These are phyloP conservation scores for Trametes meyenii DNA, from an alignment of 768 basidiomycete species.

Conservation along the genomic window DNA sequence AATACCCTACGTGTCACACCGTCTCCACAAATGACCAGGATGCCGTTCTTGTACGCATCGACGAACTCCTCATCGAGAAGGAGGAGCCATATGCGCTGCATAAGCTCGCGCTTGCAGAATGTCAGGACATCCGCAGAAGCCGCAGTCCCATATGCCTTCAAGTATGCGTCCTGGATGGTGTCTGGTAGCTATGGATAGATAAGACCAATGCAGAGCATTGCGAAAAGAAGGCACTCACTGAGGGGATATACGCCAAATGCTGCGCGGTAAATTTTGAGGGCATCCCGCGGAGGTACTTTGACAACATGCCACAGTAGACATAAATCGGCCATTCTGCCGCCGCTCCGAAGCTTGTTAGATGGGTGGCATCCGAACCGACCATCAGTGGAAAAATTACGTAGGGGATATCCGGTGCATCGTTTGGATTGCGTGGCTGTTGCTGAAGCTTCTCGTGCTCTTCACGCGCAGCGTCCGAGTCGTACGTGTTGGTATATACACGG, in stretches of 20 bases:
- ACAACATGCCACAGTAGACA: conserved; percentile 41
- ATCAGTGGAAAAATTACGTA: conserved; percentile 19
- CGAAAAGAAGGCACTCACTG: conserved; percentile 28
- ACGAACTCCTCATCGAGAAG: conserved; percentile 32
- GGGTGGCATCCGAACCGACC: conserved; percentile 34
- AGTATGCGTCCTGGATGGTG: conserved; percentile 35
- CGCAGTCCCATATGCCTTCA: conserved; percentile 9
- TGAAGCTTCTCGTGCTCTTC: conserved; percentile 17
- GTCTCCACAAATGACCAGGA: conserved; percentile 33
- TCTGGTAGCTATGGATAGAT: conserved; percentile 36
- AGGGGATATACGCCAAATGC: conserved; percentile 49
- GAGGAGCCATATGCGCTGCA: conserved; percentile 35
- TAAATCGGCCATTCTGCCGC: conserved; percentile 45
- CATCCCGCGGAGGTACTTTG: conserved; percentile 41
- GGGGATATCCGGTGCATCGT: conserved; percentile 1
- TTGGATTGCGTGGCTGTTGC: conserved; percentile 3
- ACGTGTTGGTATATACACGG: conserved; percentile 23
- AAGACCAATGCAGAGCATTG: background rate
- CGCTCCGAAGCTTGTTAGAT: conserved; percentile 32
- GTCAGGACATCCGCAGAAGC: conserved; percentile 29
- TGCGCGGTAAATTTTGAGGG: conserved; percentile 39
- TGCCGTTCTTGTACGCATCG: conserved; percentile 32
- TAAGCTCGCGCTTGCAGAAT: conserved; percentile 37
- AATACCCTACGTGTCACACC: conserved; percentile 31
- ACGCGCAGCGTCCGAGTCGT: conserved; percentile 20